Percentiles rank a stretch among this genome's conserved stretches.
These are phyloP conservation scores for Leptographium lundbergii DNA, from an alignment of 2,329 filamentous ascomycete genomes.

Conservation along the genomic window DNA sequence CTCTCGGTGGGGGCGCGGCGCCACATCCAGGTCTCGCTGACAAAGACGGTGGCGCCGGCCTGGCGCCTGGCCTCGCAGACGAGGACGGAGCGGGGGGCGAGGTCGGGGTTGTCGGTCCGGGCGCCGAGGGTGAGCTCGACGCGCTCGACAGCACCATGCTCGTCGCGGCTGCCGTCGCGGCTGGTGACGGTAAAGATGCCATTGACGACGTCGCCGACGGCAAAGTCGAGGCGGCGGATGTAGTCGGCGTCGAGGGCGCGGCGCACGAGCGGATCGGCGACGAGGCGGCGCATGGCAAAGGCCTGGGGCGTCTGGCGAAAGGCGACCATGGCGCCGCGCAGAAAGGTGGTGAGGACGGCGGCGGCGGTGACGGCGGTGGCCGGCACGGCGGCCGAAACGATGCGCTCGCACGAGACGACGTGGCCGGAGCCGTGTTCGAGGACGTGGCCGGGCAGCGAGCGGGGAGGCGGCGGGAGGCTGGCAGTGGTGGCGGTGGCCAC, in stretches of 20 bases:
- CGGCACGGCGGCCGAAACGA: constrained; percentile 6
- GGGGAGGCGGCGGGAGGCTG: neutral
- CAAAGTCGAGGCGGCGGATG: constrained; percentile 15
- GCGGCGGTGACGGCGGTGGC: neutral
- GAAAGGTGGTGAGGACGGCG: constrained; percentile 14
- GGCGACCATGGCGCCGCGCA: constrained; percentile 17
- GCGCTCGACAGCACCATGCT: constrained; percentile 14
- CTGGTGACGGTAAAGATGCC: constrained; percentile 20
- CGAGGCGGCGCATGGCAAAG: constrained; percentile 15
- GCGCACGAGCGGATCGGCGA: constrained; percentile 10
- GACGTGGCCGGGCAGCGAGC: constrained; percentile 5
- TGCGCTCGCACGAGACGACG: constrained; percentile 7
- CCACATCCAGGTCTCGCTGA: constrained; percentile 29
- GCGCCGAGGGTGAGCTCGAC: constrained; percentile 19
- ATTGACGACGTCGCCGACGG: constrained; percentile 18
- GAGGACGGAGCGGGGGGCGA: constrained; percentile 15
- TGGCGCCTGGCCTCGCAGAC: constrained; percentile 14
- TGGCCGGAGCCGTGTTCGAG: constrained; percentile 1
- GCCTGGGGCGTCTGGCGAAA: constrained; percentile 22
- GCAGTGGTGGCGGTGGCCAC: no score
- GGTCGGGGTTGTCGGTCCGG: constrained; percentile 15
- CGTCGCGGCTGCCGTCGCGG: constrained; percentile 13
- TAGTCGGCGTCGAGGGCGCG: constrained; percentile 15
- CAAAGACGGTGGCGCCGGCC: constrained; percentile 15
- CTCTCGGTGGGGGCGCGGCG: constrained; percentile 15